Conservation (phyloP, 495 filamentous ascomycete genomes). For the Penicillium cosmopolitanum region DNA sequence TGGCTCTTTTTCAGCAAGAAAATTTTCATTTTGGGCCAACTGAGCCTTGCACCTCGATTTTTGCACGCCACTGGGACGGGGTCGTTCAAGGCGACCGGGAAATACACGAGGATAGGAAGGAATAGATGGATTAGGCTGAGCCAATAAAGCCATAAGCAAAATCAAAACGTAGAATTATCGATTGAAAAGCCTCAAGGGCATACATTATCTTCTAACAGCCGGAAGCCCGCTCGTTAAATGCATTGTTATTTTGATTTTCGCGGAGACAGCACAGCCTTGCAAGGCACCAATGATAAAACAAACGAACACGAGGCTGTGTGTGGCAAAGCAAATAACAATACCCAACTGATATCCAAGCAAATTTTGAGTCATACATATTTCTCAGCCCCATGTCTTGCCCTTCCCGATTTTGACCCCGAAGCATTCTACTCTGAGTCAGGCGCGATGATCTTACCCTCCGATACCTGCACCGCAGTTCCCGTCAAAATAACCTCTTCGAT, state of each 20-base stretch:
- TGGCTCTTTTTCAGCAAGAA: neutral
- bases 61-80: neutral
- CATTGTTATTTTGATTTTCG: neutral
- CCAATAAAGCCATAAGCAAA: neutral
- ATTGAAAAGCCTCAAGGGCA: neutral
- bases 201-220: neutral
- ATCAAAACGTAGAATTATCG: neutral
- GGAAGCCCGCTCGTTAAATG: neutral
- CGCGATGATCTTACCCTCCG: slow-evolving; percentile 50
- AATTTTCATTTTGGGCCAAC: neutral
- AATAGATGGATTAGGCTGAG: neutral
- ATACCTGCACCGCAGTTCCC: slow-evolving; percentile 61
- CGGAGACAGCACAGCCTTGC: neutral
- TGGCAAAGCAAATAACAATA: neutral
- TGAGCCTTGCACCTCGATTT: neutral
- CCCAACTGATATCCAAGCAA: neutral
- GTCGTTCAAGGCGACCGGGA: neutral
- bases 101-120: neutral
- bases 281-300: neutral
- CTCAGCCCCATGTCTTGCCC: neutral
- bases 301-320: neutral
- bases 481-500: slow-evolving; percentile 57
- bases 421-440: slow-evolving; percentile 18
- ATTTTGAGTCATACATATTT: slow-evolving; percentile 2
- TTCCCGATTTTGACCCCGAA: neutral